phyloP scores from a whole-genome alignment of 2,329 filamentous ascomycete genomes.

The Pestalotiopsis fici region DNA sequence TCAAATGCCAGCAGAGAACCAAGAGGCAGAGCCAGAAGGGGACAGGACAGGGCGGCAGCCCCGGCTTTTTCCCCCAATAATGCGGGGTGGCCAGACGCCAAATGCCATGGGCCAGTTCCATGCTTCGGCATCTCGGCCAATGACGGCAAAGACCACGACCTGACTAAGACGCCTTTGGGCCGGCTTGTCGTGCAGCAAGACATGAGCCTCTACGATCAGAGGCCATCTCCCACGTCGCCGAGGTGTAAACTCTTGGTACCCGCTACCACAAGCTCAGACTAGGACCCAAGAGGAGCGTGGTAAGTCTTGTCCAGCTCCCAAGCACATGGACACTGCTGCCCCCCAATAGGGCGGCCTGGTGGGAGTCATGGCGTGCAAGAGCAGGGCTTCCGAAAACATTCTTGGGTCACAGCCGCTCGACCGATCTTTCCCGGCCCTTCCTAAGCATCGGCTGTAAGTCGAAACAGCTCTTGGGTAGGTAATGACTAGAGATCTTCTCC shows the following conservation, averaged over 20 bases:
- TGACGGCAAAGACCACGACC: constrained; percentile 32
- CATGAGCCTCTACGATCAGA: background rate
- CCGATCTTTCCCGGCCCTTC: constrained; percentile 29
- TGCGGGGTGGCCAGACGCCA: constrained; percentile 4
- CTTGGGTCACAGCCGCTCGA: constrained; percentile 29
- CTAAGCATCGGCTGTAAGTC: background rate
- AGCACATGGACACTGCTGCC: background rate
- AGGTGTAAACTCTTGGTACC: background rate
- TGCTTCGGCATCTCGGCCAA: constrained; percentile 47
- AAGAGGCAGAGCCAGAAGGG: constrained; percentile 4
- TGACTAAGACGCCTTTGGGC: constrained; percentile 35
- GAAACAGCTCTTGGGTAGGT: background rate
- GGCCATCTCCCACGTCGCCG: background rate
- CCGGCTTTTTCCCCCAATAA: constrained; percentile 22
- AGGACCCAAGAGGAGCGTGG: background rate
- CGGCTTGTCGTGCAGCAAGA: constrained; percentile 22
- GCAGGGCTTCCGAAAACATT: background rate
- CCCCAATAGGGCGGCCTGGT: background rate
- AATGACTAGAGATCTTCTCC: constrained; percentile 4
- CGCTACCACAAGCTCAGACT: constrained; percentile 3
- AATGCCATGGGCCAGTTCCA: constrained; percentile 7
- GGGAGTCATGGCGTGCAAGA: background rate
- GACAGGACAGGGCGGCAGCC: background rate
- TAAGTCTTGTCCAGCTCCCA: background rate
- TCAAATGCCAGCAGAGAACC: constrained; percentile 18